phyloP scores from a whole-genome alignment of 2,329 filamentous ascomycete genomes.

The Aspergillus sp. region DNA sequence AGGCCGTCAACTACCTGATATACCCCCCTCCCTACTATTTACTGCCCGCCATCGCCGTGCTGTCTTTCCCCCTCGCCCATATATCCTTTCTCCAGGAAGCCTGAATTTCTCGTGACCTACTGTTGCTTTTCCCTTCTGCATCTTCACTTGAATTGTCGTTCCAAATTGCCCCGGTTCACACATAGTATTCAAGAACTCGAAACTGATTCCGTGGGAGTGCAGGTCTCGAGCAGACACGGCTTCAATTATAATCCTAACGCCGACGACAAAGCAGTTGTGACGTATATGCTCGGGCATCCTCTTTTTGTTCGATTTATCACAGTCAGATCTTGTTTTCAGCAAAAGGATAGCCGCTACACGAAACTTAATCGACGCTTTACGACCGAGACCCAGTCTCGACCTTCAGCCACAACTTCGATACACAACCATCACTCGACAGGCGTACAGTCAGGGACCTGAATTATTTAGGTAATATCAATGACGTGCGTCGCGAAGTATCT shows the following conservation, averaged over 20 bases:
- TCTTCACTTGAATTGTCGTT: background rate
- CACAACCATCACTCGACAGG: background rate
- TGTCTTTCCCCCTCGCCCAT: background rate
- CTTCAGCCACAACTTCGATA: background rate
- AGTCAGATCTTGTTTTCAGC: background rate
- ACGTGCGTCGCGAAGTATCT: conserved; percentile 17
- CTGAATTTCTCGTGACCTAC: background rate
- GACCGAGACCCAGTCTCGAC: background rate
- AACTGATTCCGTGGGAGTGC: background rate
- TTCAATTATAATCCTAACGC: background rate
- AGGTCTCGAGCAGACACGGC: background rate
- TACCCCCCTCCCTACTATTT: background rate
- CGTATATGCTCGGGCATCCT: background rate
- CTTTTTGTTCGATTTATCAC: background rate
- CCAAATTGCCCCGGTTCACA: background rate
- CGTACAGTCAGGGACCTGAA: background rate
- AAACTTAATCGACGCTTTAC: background rate
- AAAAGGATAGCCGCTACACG: background rate
- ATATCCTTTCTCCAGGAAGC: background rate
- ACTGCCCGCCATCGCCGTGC: background rate
- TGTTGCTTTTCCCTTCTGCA: background rate
- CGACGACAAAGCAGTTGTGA: background rate
- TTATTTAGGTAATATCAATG: conserved; percentile 16
- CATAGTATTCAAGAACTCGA: background rate
- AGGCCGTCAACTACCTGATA: conserved; percentile 12